Percentiles rank a stretch among this genome's conserved stretches.
phyloP scores from a whole-genome alignment of 2,329 filamentous ascomycete species.

The Colletotrichum falcatum region DNA sequence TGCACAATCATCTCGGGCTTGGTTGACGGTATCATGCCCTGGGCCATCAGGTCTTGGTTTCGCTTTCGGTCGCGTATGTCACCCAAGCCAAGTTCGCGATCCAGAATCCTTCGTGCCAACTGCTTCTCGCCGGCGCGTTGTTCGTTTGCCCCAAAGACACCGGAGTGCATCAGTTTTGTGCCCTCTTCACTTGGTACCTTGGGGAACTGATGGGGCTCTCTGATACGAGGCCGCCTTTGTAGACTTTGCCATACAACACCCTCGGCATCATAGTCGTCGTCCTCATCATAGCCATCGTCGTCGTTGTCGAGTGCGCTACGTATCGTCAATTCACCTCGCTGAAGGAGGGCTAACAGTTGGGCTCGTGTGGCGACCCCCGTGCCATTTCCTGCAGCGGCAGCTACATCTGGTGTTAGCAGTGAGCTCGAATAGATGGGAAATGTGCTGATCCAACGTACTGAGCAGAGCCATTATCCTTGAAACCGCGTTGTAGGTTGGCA shows the following conservation, averaged over 20 bases:
- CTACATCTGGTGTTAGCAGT: conserved; percentile 48
- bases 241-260: conserved; percentile 57
- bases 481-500: conserved; percentile 25
- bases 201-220: conserved; percentile 74
- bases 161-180: conserved; percentile 81
- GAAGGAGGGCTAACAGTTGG: conserved; percentile 57
- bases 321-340: conserved; percentile 51
- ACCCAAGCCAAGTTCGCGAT: conserved; percentile 83
- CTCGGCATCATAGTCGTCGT: too few relatives aligned
- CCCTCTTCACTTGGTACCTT: conserved; percentile 86
- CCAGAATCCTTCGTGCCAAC: conserved; percentile 78
- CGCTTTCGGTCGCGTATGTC: conserved; percentile 68
- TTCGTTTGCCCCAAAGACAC: conserved; percentile 80
- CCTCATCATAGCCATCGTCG: too few relatives aligned
- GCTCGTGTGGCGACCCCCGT: conserved; percentile 50
- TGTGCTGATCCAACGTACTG: not conserved
- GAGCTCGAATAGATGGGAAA: conserved; percentile 44
- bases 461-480: conserved; percentile 21
- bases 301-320: conserved; percentile 54
- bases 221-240: conserved; percentile 50
- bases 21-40: conserved; percentile 82
- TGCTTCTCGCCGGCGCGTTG: conserved; percentile 67
- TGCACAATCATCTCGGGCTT: conserved; percentile 89
- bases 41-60: conserved; percentile 64
- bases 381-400: conserved; percentile 44